These are phyloP conservation scores for Sanghuangporus baumii DNA, from an alignment of 1,284 basidiomycete species.

Conservation along the genomic window DNA sequence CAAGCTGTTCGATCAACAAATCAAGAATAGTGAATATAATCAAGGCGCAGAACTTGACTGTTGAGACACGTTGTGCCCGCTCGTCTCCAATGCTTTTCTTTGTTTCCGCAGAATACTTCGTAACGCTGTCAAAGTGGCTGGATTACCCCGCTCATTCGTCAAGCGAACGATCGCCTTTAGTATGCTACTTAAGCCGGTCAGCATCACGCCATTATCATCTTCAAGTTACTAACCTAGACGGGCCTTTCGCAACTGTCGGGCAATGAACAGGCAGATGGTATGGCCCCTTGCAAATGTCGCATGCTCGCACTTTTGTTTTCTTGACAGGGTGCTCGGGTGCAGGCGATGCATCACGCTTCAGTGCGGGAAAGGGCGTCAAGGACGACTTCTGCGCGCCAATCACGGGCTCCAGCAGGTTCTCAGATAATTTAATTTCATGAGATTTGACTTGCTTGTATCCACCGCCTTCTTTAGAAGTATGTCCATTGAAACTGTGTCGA, in stretches of 20 bases:
- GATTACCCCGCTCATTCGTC: slow-evolving; percentile 35
- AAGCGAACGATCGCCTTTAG: slow-evolving; percentile 42
- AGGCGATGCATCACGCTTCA: background rate
- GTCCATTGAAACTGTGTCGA: background rate
- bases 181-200: slow-evolving; percentile 31
- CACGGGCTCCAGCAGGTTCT: background rate
- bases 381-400: background rate
- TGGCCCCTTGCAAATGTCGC: slow-evolving; percentile 41
- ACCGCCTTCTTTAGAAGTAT: background rate
- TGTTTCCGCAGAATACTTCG: slow-evolving; percentile 39
- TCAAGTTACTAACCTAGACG: slow-evolving; percentile 38
- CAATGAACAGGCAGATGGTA: slow-evolving; percentile 48
- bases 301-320: slow-evolving; percentile 36
- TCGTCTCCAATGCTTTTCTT: slow-evolving; percentile 26
- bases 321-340: slow-evolving; percentile 23
- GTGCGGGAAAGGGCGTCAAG: background rate
- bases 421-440: background rate
- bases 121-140: slow-evolving; percentile 35
- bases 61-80: background rate
- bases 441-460: background rate
- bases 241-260: slow-evolving; percentile 42
- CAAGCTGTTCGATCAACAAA: background rate
- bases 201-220: background rate
- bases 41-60: background rate
- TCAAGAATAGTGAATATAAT: background rate